Evolutionary conservation across 2,329 filamentous ascomycete species (phyloP).

Genomic region (Teratosphaeria destructans): DNA sequence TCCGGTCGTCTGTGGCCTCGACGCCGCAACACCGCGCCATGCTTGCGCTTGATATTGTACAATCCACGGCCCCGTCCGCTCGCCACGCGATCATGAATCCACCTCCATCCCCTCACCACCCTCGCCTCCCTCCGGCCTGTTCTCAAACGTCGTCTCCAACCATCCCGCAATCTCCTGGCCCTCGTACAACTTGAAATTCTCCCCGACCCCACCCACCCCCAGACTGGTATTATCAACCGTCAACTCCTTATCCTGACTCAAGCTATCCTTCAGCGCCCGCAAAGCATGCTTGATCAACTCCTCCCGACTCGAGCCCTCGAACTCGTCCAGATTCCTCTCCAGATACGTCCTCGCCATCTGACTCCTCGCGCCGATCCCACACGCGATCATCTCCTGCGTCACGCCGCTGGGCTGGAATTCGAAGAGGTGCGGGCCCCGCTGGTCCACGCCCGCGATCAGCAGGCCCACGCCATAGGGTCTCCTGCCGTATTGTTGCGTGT

Average conservation of each 20-base stretch:
- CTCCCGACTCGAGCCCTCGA: conserved; percentile 65
- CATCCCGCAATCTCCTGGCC: conserved; percentile 76
- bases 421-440: conserved; percentile 88
- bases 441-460: conserved; percentile 86
- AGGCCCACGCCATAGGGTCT: conserved; percentile 92
- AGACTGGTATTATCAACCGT: conserved; percentile 95
- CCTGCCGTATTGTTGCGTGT: conserved; percentile 95
- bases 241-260: conserved; percentile 94
- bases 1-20: neutral
- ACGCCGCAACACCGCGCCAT: conserved; percentile 8
- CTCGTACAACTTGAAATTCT: conserved; percentile 85
- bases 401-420: conserved; percentile 96
- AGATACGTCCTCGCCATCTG: conserved; percentile 98
- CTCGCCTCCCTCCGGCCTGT: conserved; percentile 27
- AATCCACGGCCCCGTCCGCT: neutral
- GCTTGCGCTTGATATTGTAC: neutral
- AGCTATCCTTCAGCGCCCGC: conserved; percentile 82
- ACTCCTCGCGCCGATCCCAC: conserved; percentile 87
- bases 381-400: conserved; percentile 94
- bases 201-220: conserved; percentile 74
- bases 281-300: conserved; percentile 86
- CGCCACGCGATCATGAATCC: conserved; percentile 11
- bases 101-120: conserved; percentile 23
- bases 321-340: conserved; percentile 80
- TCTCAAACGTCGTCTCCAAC: conserved; percentile 59